Evolutionary conservation across 345 rosid species (phyloP), one percentile per base, ranked within the genome.

Genomic region (Boechera divaricarpa): DNA sequence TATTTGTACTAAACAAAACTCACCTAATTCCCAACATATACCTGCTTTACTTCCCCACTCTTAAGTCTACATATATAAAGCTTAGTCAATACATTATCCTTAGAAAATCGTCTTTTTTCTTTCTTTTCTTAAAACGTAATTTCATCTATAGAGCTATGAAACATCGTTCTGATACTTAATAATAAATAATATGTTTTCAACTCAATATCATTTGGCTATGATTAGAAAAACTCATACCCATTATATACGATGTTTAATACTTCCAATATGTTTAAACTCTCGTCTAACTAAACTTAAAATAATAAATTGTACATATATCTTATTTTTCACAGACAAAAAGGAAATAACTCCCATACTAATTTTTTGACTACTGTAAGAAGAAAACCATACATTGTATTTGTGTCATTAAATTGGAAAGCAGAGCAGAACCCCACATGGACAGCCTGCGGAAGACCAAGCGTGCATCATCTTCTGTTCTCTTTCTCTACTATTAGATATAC

Each of bases 361-460:
- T 26, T 12, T 31, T 4, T 29, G 12, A n/a, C 41, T 15, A 65
- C 5, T 48, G 12, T 18, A 60, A 21, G 10, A 18, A 60, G 36
- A 31, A 47, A 8, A 39, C 12, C 2, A 10, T 49, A 18, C 31
- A 31, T 51, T 16, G 6, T 39, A 39, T 39, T 39, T 63, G 7
- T 28, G 12, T 51, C 31, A 35, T 21, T 13, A 21, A 48, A 28
- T 47, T 15, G 10, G 29, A 18, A 48, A 48, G 56, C 29, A 66
- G 21, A 31, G 70, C n/a, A 65, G 24, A 57, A 39, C 55, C 53
- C 66, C 81, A 84, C 83, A 83, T 76, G 83, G 85, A 79, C 86
- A 82, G 82, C 71, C 83, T 82, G 88, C 79, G 76, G 75, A 36
- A 77, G 75, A 52, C 79, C 26, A 69, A 53, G 38, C 72, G 63